phyloP scores from a whole-genome alignment of 768 basidiomycete species.

The Cystobasidium ongulense region DNA sequence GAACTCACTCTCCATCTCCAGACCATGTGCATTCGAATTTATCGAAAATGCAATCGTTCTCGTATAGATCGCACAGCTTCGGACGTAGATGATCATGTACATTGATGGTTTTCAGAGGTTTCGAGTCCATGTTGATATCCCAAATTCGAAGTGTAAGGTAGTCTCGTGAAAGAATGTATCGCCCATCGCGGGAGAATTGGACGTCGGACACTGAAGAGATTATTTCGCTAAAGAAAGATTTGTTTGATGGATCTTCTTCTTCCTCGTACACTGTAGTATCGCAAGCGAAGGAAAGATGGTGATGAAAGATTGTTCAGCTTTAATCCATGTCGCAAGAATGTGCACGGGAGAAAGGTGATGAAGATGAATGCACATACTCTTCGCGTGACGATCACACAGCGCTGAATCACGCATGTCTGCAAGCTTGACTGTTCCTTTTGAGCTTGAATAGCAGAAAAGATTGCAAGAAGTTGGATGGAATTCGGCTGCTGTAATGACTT shows the following conservation, averaged over 20 bases:
- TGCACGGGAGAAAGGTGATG: not conserved
- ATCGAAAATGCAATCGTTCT: constrained; percentile 99
- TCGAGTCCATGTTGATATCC: constrained; percentile 98
- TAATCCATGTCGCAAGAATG: not conserved
- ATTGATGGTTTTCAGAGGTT: constrained; percentile 91
- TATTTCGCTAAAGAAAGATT: constrained; percentile 99
- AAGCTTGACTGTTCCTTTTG: constrained; percentile 98
- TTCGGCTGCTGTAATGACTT: constrained; percentile 99
- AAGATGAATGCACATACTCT: constrained; percentile 57
- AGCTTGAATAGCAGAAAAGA: constrained; percentile 98
- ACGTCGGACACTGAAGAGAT: constrained; percentile 99
- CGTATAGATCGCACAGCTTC: constrained; percentile 95
- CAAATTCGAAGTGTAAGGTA: constrained; percentile 97
- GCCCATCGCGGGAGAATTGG: constrained; percentile 94
- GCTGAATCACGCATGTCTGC: constrained; percentile 99
- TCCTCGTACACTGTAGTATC: constrained; percentile 80
- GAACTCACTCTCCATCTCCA: constrained; percentile 76
- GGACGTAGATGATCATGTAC: constrained; percentile 96
- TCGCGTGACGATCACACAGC: constrained; percentile 88
- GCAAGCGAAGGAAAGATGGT: not conserved
- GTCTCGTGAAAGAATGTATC: constrained; percentile 92
- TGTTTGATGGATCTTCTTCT: constrained; percentile 91
- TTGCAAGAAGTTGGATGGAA: constrained; percentile 98
- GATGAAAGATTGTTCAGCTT: not conserved
- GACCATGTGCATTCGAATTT: constrained; percentile 99